A percentile compares a stretch with the other conserved stretches of the same genome.
Evolutionary conservation across 441 rosid species (phyloP).

Genomic region (Eugenia klotzschiana): DNA sequence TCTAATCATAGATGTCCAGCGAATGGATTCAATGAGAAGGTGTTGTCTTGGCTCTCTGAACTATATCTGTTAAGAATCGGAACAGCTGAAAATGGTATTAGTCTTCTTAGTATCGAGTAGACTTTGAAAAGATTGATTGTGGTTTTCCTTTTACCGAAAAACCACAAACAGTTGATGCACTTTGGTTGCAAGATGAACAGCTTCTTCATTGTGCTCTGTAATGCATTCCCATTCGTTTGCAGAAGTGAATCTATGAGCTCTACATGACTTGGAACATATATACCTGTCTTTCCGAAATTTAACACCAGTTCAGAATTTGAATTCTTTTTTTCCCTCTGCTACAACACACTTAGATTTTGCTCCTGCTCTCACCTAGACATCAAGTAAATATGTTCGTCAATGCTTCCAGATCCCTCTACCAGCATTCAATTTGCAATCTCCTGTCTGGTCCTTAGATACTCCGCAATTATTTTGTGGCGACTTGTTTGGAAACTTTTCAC

Average conservation of each 20-base stretch:
- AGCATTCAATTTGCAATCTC: not conserved
- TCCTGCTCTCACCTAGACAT: not conserved
- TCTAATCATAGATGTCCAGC: not conserved
- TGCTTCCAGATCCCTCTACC: not conserved
- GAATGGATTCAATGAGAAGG: not conserved
- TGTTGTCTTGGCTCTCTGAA: not conserved
- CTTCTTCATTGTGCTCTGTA: not conserved
- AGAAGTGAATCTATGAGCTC: not conserved
- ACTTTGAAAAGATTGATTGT: not conserved
- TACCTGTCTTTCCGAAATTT: not conserved
- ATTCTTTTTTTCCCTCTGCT: not conserved
- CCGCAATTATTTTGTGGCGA: not conserved
- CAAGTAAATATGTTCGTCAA: not conserved
- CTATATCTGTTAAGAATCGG: not conserved
- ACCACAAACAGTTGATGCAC: not conserved
- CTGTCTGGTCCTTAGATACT: not conserved
- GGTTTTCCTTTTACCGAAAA: not conserved
- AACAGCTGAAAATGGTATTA: not conserved
- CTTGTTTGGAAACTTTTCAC: not conserved
- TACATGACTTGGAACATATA: not conserved
- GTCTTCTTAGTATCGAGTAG: not conserved
- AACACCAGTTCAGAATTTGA: not conserved
- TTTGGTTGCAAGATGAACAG: not conserved
- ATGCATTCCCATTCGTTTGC: not conserved
- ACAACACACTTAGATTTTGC: not conserved